Evolutionary conservation across 129 eudicot species (phyloP).

Genomic region (Solidago caesia): DNA sequence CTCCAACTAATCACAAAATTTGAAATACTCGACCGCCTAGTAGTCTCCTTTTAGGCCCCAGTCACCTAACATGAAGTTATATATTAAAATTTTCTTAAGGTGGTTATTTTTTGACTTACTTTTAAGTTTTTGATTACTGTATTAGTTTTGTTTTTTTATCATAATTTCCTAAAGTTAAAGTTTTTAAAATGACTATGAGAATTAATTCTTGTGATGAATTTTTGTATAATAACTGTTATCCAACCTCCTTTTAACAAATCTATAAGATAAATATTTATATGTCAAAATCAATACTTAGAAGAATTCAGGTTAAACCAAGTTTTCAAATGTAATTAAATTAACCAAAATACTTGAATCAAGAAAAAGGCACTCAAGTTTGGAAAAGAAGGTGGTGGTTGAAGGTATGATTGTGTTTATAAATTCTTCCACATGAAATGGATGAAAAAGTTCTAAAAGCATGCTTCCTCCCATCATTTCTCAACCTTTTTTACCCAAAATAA

Average conservation of each 20-base stretch:
- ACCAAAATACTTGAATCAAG: constrained; percentile 14
- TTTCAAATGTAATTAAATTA: background rate
- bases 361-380: constrained; percentile 20
- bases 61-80: no score
- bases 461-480: constrained; percentile 21
- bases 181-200: no score
- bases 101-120: no score
- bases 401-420: constrained; percentile 39
- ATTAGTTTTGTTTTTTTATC: constrained; percentile 7
- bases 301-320: background rate
- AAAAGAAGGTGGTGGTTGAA: constrained; percentile 36
- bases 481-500: constrained; percentile 14
- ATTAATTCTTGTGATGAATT: no score
- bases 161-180: background rate
- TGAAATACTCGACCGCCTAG: no score
- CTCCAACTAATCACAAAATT: no score
- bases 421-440: constrained; percentile 32
- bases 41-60: no score
- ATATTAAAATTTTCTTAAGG: no score
- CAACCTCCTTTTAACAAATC: no score
- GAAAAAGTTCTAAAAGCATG: constrained; percentile 34
- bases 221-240: no score
- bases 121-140: background rate
- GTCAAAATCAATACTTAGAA: background rate
- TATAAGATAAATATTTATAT: background rate